Evolutionary conservation across 768 basidiomycete genomes (phyloP).

Genomic region (Auricularia sp.): DNA sequence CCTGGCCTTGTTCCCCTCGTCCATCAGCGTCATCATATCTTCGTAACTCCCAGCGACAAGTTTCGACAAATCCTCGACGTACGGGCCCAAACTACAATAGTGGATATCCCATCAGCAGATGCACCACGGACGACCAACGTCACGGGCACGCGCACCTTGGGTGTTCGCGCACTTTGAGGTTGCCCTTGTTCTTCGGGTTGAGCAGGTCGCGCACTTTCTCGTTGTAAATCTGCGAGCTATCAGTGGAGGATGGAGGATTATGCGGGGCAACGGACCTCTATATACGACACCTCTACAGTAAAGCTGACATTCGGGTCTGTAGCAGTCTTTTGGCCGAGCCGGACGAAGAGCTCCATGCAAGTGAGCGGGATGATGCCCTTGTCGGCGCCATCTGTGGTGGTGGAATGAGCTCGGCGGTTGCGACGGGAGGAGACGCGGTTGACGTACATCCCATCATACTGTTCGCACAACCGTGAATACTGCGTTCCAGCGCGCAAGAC

Average conservation of each 20-base stretch:
- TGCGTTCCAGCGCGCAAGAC: neutral
- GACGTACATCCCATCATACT: slow-evolving; percentile 95
- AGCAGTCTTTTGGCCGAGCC: slow-evolving; percentile 57
- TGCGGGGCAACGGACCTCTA: slow-evolving; percentile 51
- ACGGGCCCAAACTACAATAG: slow-evolving; percentile 59
- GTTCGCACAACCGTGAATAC: slow-evolving; percentile 1
- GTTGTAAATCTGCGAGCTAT: slow-evolving; percentile 67
- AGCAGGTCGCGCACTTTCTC: slow-evolving; percentile 96
- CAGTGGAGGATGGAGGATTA: neutral
- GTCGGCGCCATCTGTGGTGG: slow-evolving; percentile 71
- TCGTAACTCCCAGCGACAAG: slow-evolving; percentile 84
- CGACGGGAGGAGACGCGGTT: slow-evolving; percentile 1
- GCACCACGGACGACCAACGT: neutral
- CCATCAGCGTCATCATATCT: slow-evolving; percentile 99
- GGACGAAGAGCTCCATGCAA: slow-evolving; percentile 83
- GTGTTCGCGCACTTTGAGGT: slow-evolving; percentile 94
- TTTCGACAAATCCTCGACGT: slow-evolving; percentile 95
- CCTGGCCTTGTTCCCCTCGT: slow-evolving; percentile 97
- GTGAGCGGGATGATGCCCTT: slow-evolving; percentile 97
- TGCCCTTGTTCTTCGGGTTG: slow-evolving; percentile 94
- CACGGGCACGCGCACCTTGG: slow-evolving; percentile 40
- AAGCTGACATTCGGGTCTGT: slow-evolving; percentile 64
- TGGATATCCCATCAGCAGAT: neutral
- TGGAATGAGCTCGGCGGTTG: neutral
- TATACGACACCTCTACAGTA: slow-evolving; percentile 96